Evolutionary conservation across 2,329 filamentous ascomycete species (phyloP).

Genomic region (Huntiella moniliformis): DNA sequence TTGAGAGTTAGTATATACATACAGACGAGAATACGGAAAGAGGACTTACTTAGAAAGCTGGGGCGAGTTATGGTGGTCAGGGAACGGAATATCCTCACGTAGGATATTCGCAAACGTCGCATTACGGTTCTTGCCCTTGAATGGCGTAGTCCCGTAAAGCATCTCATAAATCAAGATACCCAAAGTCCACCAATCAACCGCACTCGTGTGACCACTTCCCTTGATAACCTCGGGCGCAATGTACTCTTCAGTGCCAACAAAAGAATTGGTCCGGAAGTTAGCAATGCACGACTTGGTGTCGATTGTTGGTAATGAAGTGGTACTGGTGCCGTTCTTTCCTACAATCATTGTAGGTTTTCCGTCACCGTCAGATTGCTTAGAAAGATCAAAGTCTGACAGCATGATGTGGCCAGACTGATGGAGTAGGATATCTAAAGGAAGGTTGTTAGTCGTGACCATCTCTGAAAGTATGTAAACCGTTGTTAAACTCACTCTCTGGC

Average conservation of each 20-base stretch:
- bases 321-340: conserved; percentile 70
- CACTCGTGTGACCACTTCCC: conserved; percentile 92
- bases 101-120: conserved; percentile 96
- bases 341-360: conserved; percentile 97
- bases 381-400: conserved; percentile 96
- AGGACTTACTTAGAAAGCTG: conserved; percentile 74
- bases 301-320: conserved; percentile 80
- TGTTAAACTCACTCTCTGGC: conserved; percentile 62
- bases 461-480: background rate
- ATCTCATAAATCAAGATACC: conserved; percentile 97
- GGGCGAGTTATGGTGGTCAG: conserved; percentile 65
- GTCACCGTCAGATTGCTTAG: conserved; percentile 89
- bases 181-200: conserved; percentile 97
- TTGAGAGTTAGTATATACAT: background rate
- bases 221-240: conserved; percentile 98
- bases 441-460: conserved; percentile 8
- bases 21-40: background rate
- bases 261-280: conserved; percentile 95
- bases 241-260: conserved; percentile 96
- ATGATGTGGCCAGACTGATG: conserved; percentile 99
- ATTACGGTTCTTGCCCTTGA: conserved; percentile 98
- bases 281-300: conserved; percentile 97
- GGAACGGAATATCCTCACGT: conserved; percentile 87
- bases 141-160: conserved; percentile 94
- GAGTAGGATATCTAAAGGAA: conserved; percentile 62